Conservation (phyloP, 257 asterid species). For the Solanum chilense region DNA sequence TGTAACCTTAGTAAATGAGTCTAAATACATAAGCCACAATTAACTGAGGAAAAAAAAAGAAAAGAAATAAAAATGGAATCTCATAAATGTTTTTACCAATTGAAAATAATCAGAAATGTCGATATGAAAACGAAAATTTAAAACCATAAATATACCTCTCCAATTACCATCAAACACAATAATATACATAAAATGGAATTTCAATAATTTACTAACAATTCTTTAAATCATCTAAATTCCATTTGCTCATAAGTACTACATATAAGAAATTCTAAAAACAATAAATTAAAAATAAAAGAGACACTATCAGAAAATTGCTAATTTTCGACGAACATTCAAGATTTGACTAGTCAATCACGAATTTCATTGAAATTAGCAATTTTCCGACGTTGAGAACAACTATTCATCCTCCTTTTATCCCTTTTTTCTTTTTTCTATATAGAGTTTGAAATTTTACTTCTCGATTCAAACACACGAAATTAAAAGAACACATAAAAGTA, state of each 20-base stretch:
- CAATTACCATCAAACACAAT: neutral
- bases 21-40: neutral
- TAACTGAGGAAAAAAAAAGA: neutral
- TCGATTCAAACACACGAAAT: neutral
- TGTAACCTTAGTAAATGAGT: neutral
- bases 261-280: neutral
- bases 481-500: neutral
- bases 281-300: neutral
- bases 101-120: neutral
- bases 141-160: neutral
- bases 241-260: neutral
- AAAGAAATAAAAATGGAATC: neutral
- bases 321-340: accelerated
- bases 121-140: neutral
- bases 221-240: neutral
- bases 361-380: neutral
- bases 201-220: neutral
- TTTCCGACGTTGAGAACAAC: neutral
- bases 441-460: neutral
- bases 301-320: neutral
- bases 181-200: neutral
- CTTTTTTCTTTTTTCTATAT: neutral
- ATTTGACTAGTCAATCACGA: too few relatives aligned
- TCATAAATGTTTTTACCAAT: neutral
- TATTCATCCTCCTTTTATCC: neutral